These are phyloP conservation scores for Penicillium lagena DNA, from an alignment of 495 filamentous ascomycete species.

Conservation along the genomic window DNA sequence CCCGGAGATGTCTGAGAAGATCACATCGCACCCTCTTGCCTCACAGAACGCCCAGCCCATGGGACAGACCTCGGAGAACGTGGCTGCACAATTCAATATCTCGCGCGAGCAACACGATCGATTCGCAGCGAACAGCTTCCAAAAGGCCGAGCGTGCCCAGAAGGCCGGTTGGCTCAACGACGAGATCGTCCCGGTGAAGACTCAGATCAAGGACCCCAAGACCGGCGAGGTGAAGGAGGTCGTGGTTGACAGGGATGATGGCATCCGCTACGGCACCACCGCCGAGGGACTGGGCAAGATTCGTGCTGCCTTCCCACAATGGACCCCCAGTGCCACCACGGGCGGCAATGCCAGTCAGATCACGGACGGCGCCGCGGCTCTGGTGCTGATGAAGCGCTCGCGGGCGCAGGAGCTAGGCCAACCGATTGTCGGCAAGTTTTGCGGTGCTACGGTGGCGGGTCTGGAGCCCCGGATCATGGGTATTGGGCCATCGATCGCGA, in stretches of 20 bases:
- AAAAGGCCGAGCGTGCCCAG: constrained; percentile 81
- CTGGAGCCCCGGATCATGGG: constrained; percentile 93
- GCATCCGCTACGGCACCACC: constrained; percentile 84
- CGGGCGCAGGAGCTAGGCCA: constrained; percentile 76
- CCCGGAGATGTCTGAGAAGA: constrained; percentile 65
- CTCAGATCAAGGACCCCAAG: constrained; percentile 72
- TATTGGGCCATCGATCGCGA: constrained; percentile 85
- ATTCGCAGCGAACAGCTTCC: constrained; percentile 78
- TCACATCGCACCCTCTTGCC: constrained; percentile 66
- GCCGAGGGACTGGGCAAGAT: constrained; percentile 76
- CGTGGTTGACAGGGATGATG: constrained; percentile 79
- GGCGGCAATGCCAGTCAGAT: constrained; percentile 93
- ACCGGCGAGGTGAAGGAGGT: constrained; percentile 71
- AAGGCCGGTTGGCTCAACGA: constrained; percentile 88
- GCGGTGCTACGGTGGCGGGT: constrained; percentile 80
- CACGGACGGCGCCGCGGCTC: constrained; percentile 86
- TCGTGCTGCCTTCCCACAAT: constrained; percentile 80
- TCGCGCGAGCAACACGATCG: constrained; percentile 68
- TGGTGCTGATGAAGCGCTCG: constrained; percentile 90
- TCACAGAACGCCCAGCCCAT: constrained; percentile 83
- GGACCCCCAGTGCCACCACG: constrained; percentile 76
- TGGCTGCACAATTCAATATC: constrained; percentile 79
- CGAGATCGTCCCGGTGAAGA: constrained; percentile 84
- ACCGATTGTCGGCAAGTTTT: constrained; percentile 88
- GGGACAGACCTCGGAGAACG: constrained; percentile 96